Percentiles rank a stretch among this genome's conserved stretches.
phyloP scores from a whole-genome alignment of 257 asterid genomes.

The Lycium barbarum region DNA sequence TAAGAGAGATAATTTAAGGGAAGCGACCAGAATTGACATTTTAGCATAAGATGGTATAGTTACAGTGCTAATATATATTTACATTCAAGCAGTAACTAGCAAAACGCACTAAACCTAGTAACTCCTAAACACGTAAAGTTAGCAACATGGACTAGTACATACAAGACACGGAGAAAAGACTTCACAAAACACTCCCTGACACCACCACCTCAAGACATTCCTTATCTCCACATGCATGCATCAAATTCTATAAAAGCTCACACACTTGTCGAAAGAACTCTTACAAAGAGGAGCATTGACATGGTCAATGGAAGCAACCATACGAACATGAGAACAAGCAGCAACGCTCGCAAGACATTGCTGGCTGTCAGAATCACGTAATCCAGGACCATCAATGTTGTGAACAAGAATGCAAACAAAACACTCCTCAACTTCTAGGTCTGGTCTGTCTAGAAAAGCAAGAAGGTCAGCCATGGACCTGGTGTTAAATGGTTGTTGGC shows the following conservation, averaged over 20 bases:
- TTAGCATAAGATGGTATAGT: slow-evolving; percentile 1
- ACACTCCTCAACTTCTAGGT: slow-evolving; percentile 58
- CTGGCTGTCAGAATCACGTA: slow-evolving; percentile 88
- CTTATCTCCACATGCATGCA: neutral
- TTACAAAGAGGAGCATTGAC: slow-evolving; percentile 90
- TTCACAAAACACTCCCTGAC: neutral
- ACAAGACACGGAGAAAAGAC: neutral
- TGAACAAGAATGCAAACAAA: slow-evolving; percentile 73
- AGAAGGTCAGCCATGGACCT: slow-evolving; percentile 84
- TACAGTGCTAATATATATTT: neutral
- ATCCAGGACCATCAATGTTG: slow-evolving; percentile 87
- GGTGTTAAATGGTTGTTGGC: slow-evolving; percentile 68
- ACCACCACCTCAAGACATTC: neutral
- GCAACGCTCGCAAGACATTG: slow-evolving; percentile 81
- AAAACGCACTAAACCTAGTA: neutral
- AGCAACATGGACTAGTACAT: neutral
- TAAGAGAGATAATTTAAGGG: neutral
- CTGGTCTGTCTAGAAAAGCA: slow-evolving; percentile 68
- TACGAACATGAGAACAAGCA: slow-evolving; percentile 79
- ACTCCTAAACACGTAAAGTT: slow-evolving; percentile 15
- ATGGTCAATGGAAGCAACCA: slow-evolving; percentile 90
- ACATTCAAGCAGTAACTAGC: neutral
- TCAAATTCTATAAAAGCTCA: neutral
- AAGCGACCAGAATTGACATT: slow-evolving; percentile 14
- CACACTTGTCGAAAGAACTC: slow-evolving; percentile 39